A percentile compares a stretch with the other conserved stretches of the same genome.
These are phyloP conservation scores for Auricularia cornea DNA, from an alignment of 768 basidiomycete species.

Conservation along the genomic window DNA sequence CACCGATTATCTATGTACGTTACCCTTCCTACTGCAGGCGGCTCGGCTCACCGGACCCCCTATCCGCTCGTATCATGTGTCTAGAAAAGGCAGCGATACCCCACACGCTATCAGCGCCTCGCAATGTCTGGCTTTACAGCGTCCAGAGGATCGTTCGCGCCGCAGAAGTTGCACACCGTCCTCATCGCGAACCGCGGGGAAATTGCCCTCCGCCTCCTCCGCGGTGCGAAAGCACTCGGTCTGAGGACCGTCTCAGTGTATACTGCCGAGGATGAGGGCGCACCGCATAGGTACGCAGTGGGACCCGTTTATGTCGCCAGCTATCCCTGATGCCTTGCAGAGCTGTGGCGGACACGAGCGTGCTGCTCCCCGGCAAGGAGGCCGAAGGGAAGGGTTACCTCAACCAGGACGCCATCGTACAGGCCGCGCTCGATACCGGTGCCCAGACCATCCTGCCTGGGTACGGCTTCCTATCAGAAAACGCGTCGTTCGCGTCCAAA, in stretches of 20 bases:
- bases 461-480: constrained; percentile 61
- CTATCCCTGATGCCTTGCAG: constrained; percentile 33
- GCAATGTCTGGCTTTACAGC: too few relatives aligned
- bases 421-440: constrained; percentile 31
- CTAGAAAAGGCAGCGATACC: too few relatives aligned
- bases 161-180: constrained; percentile 15
- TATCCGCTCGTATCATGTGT: too few relatives aligned
- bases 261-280: constrained; percentile 46
- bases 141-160: too few relatives aligned
- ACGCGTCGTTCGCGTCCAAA: constrained; percentile 42
- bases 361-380: constrained; percentile 9
- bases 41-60: too few relatives aligned
- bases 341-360: constrained; percentile 23
- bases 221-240: constrained; percentile 43
- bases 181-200: constrained; percentile 68
- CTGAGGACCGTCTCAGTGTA: constrained; percentile 52
- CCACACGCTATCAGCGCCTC: too few relatives aligned
- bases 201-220: constrained; percentile 57
- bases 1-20: too few relatives aligned
- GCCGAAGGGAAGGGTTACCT: constrained; percentile 42
- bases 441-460: constrained; percentile 54
- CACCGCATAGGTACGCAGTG: constrained; percentile 46
- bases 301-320: too few relatives aligned
- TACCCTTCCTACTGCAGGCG: too few relatives aligned
- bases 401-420: constrained; percentile 28